Conservation (phyloP, 2,329 filamentous ascomycete species). For the Ophiostoma ulmi region DNA sequence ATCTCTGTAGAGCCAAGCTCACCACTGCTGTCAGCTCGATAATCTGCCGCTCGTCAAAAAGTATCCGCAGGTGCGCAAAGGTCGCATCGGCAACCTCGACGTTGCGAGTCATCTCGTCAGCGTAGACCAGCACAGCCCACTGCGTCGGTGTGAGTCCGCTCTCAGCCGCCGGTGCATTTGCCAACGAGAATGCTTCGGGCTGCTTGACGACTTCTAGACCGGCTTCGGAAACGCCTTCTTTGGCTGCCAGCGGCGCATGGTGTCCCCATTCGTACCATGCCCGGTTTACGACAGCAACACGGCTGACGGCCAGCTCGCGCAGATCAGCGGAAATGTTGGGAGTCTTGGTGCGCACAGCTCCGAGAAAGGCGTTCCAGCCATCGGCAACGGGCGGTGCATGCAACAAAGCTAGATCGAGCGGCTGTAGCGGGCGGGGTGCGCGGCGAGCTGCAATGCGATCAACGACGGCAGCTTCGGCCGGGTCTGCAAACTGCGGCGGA, state of each 20-base stretch:
- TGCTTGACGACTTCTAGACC: slow-evolving; percentile 44
- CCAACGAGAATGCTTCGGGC: slow-evolving; percentile 30
- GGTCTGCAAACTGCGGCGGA: slow-evolving; percentile 42
- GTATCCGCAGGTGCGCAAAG: slow-evolving; percentile 56
- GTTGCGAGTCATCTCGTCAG: slow-evolving; percentile 77
- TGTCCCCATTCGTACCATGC: slow-evolving; percentile 84
- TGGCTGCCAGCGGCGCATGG: slow-evolving; percentile 63
- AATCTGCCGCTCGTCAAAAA: slow-evolving; percentile 65
- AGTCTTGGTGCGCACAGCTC: slow-evolving; percentile 56
- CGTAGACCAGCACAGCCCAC: slow-evolving; percentile 65
- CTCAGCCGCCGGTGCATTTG: neutral
- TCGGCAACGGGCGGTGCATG: slow-evolving; percentile 70
- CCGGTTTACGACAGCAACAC: slow-evolving; percentile 72
- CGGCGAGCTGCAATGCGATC: slow-evolving; percentile 61
- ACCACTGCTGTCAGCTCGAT: slow-evolving; percentile 62
- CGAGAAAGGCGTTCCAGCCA: slow-evolving; percentile 68
- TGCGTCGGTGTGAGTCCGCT: slow-evolving; percentile 52
- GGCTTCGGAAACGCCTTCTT: slow-evolving; percentile 51
- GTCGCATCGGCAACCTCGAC: slow-evolving; percentile 64
- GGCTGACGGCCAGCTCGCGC: slow-evolving; percentile 73
- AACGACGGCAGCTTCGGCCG: slow-evolving; percentile 54
- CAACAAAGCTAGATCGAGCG: slow-evolving; percentile 70
- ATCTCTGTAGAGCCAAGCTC: neutral
- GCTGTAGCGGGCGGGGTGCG: slow-evolving; percentile 62
- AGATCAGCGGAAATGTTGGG: slow-evolving; percentile 50